Evolutionary conservation across 805 yeast species (phyloP), one percentile per base, ranked within the genome.

Genomic region (Teunomyces stri): DNA sequence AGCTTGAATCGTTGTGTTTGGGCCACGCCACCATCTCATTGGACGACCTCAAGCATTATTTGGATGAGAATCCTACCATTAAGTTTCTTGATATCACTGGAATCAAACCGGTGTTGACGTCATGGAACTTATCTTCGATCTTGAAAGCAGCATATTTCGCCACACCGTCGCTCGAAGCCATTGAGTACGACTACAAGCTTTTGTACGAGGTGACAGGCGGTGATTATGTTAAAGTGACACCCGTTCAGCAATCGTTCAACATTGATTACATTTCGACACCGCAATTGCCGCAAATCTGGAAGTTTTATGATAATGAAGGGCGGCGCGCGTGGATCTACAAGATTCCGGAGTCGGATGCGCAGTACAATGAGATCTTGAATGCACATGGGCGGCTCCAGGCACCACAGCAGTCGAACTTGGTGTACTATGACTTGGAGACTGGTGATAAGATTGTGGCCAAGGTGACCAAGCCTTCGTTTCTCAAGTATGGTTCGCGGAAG

Each of bases 311-410:
- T 54, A 76, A 79, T 47, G 83, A 81, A 54, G 95, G 96, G 4
- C 74, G 96, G 51, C 74, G 97, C 51, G 84, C 88, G 10, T 89
- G 96, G 96, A 62, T 89, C 13, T 85, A 82, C 63, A 80, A 76
- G 58, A 65, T 71, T 18, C 56, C 59, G 13, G 53, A 64, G 12
- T 40, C 50, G 1, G 70, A 68, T 45, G 64, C 69, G 2, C 64
- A 68, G 10, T 69, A 68, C 45, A 58, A 64, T 37, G 51, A 62
- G 18, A 59, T 69, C 27, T 31, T 65, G 16, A 57, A 55, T 41
- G 46, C 47, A 2, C 25, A 42, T 6, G 52, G 51, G 4, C 35
- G 44, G 6, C n/a, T 22, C 11, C 33, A 38, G 42, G 29, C 57
- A 11, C 33, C 51, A 3, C 34, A 30, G 2, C 50, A 39, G 20